These are phyloP conservation scores for Backusella macrospora DNA, from an alignment of 192 early-diverging fungal genomes.

Conservation along the genomic window DNA sequence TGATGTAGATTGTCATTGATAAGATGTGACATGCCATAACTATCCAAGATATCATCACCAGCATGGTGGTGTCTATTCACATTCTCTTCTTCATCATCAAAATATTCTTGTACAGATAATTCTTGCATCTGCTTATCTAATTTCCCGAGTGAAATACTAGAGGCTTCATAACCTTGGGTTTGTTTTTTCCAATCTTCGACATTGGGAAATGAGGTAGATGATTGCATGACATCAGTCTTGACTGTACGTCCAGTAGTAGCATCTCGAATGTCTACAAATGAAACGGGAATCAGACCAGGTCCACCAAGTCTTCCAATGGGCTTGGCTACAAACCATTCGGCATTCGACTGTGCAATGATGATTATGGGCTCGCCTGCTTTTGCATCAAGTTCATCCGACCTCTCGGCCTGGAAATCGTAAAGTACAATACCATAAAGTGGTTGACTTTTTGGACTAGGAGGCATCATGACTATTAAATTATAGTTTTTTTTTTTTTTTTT, in stretches of 20 bases:
- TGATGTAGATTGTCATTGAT: background rate
- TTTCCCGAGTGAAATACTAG: constrained; percentile 38
- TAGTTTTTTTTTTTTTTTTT: background rate
- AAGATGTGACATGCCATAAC: constrained; percentile 20
- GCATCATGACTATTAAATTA: background rate
- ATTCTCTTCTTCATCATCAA: background rate
- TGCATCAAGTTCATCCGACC: constrained; percentile 72
- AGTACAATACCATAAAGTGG: constrained; percentile 69
- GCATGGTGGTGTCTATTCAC: background rate
- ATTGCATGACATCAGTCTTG: constrained; percentile 65
- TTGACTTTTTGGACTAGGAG: background rate
- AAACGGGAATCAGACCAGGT: constrained; percentile 75
- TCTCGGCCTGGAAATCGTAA: constrained; percentile 74
- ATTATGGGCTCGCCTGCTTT: constrained; percentile 72
- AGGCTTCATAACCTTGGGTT: constrained; percentile 60
- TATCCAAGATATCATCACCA: constrained; percentile 20
- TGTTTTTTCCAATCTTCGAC: constrained; percentile 69
- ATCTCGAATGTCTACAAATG: constrained; percentile 77
- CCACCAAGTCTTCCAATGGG: constrained; percentile 62
- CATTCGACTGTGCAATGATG: constrained; percentile 77
- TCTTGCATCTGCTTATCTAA: constrained; percentile 14
- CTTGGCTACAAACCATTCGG: constrained; percentile 81
- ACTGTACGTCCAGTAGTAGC: constrained; percentile 65
- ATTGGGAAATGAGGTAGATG: constrained; percentile 60
- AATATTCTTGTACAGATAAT: background rate